Evolutionary conservation across 2,329 filamentous ascomycete genomes (phyloP).

Genomic region (Xylaria sp.): DNA sequence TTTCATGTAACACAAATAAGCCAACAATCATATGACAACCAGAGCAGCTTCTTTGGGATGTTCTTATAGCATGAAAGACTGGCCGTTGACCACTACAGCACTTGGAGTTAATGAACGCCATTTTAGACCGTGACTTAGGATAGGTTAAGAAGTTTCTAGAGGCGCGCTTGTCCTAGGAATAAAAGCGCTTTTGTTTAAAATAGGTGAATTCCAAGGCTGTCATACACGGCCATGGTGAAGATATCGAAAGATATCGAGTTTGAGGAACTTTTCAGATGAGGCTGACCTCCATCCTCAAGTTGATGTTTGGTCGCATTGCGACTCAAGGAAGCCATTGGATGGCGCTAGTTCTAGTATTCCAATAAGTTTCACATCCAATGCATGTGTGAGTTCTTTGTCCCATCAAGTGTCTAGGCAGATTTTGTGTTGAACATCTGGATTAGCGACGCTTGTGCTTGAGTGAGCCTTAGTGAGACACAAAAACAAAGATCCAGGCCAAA

Average conservation of each 20-base stretch:
- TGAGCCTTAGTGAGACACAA: no score
- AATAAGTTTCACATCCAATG: no score
- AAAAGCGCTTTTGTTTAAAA: no score
- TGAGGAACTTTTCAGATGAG: not conserved
- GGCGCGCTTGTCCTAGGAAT: no score
- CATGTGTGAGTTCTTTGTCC: no score
- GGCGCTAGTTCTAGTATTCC: no score
- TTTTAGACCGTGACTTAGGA: no score
- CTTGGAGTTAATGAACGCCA: not conserved
- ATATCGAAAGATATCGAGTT: constrained; percentile 8
- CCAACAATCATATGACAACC: constrained; percentile 67
- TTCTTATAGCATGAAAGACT: constrained; percentile 64
- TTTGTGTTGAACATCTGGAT: no score
- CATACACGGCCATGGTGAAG: constrained; percentile 52
- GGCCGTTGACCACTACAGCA: constrained; percentile 64
- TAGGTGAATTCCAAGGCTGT: constrained; percentile 52
- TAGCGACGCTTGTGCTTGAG: no score
- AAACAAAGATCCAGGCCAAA: no score
- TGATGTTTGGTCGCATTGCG: not conserved
- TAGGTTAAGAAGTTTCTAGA: no score
- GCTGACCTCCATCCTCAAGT: not conserved
- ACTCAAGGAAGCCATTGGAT: not conserved
- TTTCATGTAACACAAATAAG: constrained; percentile 59
- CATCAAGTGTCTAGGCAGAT: no score
- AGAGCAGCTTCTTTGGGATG: constrained; percentile 57